phyloP scores from a whole-genome alignment of 805 yeast species.

The Allodekkera sacchari region DNA sequence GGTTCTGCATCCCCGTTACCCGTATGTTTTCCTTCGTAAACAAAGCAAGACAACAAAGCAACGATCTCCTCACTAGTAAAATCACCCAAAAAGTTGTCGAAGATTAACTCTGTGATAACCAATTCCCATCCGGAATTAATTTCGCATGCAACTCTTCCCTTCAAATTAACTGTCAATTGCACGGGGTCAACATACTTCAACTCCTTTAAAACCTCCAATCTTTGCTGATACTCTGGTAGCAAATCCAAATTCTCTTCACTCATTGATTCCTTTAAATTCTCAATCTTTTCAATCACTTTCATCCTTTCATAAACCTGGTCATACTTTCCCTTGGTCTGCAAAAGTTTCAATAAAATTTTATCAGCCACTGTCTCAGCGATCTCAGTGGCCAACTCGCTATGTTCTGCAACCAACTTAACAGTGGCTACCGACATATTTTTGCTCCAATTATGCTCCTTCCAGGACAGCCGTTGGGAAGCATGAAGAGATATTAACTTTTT shows the following conservation, averaged over 20 bases:
- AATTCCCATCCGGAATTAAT: conserved; percentile 87
- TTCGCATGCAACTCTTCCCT: conserved; percentile 89
- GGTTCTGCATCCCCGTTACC: conserved; percentile 40
- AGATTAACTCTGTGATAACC: conserved; percentile 76
- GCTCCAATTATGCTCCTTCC: conserved; percentile 37
- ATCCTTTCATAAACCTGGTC: conserved; percentile 34
- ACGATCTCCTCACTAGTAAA: conserved; percentile 95
- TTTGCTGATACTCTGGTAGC: conserved; percentile 88
- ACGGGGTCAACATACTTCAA: conserved; percentile 73
- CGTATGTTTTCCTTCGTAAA: conserved; percentile 70
- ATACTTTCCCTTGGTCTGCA: conserved; percentile 12
- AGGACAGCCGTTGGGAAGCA: conserved; percentile 11
- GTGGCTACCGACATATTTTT: conserved; percentile 26
- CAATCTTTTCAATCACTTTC: conserved; percentile 41
- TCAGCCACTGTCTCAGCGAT: conserved; percentile 21
- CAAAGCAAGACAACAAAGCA: conserved; percentile 87
- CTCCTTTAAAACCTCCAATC: conserved; percentile 68
- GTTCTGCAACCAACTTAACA: conserved; percentile 30
- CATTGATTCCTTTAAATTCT: conserved; percentile 47
- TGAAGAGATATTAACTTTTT: conserved; percentile 16
- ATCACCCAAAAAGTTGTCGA: conserved; percentile 88
- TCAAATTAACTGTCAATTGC: conserved; percentile 62
- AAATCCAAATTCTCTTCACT: conserved; percentile 86
- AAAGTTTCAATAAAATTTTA: conserved; percentile 9
- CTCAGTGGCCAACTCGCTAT: conserved; percentile 22